Percentiles rank a stretch among this genome's conserved stretches.
Evolutionary conservation across 352 stramenopile species (phyloP).

Genomic region (Globisporangium barbulae): DNA sequence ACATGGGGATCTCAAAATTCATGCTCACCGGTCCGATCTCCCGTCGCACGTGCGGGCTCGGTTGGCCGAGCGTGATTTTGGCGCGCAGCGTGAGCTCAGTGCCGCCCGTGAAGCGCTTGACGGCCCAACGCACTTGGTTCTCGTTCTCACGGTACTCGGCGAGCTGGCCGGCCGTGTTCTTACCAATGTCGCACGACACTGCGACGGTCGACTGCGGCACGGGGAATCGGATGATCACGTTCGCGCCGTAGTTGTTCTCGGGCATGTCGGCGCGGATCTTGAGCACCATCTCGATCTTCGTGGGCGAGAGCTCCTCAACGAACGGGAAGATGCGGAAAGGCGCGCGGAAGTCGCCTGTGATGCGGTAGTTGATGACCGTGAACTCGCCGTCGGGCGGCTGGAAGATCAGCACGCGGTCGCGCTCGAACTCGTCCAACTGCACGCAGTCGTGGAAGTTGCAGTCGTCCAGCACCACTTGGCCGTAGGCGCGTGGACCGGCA

Average conservation of each 20-base stretch:
- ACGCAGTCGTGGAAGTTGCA: constrained; percentile 99
- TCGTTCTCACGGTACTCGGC: constrained; percentile 95
- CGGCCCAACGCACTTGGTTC: constrained; percentile 94
- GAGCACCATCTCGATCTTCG: constrained; percentile 93
- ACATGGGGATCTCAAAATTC: constrained; percentile 99
- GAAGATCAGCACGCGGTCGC: constrained; percentile 86
- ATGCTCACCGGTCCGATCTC: constrained; percentile 98
- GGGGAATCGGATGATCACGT: constrained; percentile 94
- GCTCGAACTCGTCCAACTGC: constrained; percentile 95
- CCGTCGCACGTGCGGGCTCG: constrained; percentile 74
- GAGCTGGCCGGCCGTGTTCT: constrained; percentile 72
- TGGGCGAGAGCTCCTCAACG: constrained; percentile 94
- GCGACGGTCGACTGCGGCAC: constrained; percentile 87
- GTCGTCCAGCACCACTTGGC: constrained; percentile 95
- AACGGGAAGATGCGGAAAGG: constrained; percentile 98
- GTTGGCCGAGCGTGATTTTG: constrained; percentile 88
- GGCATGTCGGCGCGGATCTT: constrained; percentile 93
- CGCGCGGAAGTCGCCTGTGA: constrained; percentile 95
- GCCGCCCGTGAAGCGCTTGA: constrained; percentile 96
- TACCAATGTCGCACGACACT: constrained; percentile 79
- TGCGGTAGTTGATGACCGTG: constrained; percentile 97
- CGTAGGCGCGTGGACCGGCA: constrained; percentile 79
- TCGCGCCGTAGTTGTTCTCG: constrained; percentile 93
- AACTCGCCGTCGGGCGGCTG: constrained; percentile 77
- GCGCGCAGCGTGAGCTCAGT: constrained; percentile 94